These are phyloP conservation scores for Scutellaria barbata DNA, from an alignment of 257 asterid genomes.

Conservation along the genomic window DNA sequence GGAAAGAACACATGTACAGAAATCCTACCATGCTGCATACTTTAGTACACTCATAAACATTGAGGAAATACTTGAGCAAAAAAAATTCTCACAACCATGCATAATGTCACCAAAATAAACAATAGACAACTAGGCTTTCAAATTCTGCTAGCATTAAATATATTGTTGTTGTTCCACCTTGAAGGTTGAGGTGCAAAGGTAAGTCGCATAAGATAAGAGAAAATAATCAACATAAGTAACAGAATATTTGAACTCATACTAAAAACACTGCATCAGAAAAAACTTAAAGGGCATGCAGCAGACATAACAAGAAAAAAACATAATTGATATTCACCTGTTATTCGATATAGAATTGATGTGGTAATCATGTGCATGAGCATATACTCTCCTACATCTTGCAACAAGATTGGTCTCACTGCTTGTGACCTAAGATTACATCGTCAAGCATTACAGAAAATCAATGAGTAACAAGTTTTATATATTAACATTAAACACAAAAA, in stretches of 20 bases:
- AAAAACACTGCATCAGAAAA: slow-evolving; percentile 6
- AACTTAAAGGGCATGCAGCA: slow-evolving; percentile 20
- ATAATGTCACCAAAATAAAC: slow-evolving; percentile 11
- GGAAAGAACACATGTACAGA: slow-evolving; percentile 1
- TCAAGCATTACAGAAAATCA: slow-evolving; percentile 32
- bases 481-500: slow-evolving; percentile 24
- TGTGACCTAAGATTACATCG: slow-evolving; percentile 57
- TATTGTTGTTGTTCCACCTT: slow-evolving; percentile 23
- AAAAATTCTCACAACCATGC: background rate
- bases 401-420: slow-evolving; percentile 76
- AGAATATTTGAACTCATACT: background rate
- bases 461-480: slow-evolving; percentile 7
- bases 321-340: slow-evolving; percentile 62
- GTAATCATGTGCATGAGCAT: slow-evolving; percentile 92
- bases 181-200: slow-evolving; percentile 2
- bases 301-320: slow-evolving; percentile 19
- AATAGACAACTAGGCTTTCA: slow-evolving; percentile 21
- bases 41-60: slow-evolving; percentile 13
- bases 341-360: slow-evolving; percentile 88
- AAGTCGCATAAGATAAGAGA: slow-evolving; percentile 26
- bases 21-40: background rate
- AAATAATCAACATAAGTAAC: slow-evolving; percentile 2
- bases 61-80: background rate
- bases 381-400: slow-evolving; percentile 86
- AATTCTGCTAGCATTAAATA: slow-evolving; percentile 24